Conservation (phyloP, 2,329 filamentous ascomycete species). For the Paracorniculantispora psalliotae region DNA sequence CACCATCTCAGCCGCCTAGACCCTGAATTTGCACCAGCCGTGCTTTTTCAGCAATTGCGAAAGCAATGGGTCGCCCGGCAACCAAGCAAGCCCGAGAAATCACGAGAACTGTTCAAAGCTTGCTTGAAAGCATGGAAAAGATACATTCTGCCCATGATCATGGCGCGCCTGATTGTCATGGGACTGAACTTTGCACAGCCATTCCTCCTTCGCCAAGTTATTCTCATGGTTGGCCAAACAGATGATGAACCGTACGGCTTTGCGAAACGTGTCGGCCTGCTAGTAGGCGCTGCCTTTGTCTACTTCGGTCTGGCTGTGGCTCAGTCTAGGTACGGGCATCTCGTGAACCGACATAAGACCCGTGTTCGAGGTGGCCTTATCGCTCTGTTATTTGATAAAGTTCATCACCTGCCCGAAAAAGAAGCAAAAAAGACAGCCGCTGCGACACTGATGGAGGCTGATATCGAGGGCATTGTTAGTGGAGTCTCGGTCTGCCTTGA, state of each 20-base stretch:
- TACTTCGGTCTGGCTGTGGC: background rate
- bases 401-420: conserved; percentile 25
- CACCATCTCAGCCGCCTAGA: background rate
- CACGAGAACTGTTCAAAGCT: background rate
- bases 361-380: conserved; percentile 28
- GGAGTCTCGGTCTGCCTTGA: background rate
- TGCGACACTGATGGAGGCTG: background rate
- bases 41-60: background rate
- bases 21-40: background rate
- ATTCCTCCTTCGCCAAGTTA: background rate
- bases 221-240: background rate
- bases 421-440: conserved; percentile 23
- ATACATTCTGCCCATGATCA: background rate
- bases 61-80: background rate
- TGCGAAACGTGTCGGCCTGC: background rate
- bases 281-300: background rate
- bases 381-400: conserved; percentile 46
- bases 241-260: background rate
- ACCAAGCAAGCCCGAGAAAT: background rate
- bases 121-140: background rate
- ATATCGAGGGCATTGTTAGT: background rate
- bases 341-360: conserved; percentile 23
- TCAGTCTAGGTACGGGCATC: background rate
- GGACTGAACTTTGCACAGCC: background rate
- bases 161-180: background rate